phyloP scores from a whole-genome alignment of 139 green algal genomes.

The Gonium pectorale region DNA sequence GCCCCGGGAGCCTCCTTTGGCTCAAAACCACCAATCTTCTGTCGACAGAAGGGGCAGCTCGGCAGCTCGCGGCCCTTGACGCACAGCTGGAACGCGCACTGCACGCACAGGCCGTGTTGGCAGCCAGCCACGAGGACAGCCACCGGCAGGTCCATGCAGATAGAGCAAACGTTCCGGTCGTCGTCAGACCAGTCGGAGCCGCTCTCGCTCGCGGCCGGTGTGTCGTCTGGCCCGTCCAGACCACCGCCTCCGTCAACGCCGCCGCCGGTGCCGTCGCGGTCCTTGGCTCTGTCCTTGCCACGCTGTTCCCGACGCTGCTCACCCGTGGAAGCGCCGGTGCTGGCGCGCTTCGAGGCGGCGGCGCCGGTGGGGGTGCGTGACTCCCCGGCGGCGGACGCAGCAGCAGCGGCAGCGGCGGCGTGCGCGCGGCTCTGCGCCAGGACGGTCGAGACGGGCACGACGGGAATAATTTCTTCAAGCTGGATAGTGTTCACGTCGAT shows the following conservation, averaged over 20 bases:
- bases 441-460: no score
- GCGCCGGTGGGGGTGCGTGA: no score
- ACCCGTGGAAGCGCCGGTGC: no score
- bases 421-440: no score
- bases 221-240: conserved; percentile 25
- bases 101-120: conserved; percentile 64
- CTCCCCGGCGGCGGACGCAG: no score
- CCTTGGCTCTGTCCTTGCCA: conserved; percentile 21
- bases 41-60: conserved; percentile 61
- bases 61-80: conserved; percentile 62
- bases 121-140: conserved; percentile 55
- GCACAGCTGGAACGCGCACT: conserved; percentile 70
- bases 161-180: conserved; percentile 56
- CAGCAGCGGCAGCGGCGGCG: no score
- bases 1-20: background rate
- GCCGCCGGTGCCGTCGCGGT: background rate
- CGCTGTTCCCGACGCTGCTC: no score
- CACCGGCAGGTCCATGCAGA: conserved; percentile 65
- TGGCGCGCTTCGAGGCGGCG: background rate
- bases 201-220: conserved; percentile 29
- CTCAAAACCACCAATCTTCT: conserved; percentile 63
- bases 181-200: conserved; percentile 43
- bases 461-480: no score
- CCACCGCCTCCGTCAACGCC: background rate
- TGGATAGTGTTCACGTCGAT: no score